phyloP scores from a whole-genome alignment of 2,329 filamentous ascomycete species.

The Talaromyces sp. region DNA sequence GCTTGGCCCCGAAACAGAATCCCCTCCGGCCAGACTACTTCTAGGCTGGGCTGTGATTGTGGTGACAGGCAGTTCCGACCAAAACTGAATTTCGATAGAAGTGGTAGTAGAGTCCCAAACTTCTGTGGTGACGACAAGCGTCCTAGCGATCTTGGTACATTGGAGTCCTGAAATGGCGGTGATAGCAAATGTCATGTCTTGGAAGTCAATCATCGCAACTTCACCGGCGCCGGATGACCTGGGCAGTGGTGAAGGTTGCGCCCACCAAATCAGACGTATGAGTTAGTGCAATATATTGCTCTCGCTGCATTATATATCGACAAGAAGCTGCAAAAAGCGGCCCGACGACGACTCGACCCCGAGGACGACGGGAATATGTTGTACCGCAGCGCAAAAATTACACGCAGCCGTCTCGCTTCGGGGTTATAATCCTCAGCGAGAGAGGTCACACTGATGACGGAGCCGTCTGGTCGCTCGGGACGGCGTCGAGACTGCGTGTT shows the following conservation, averaged over 20 bases:
- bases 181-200: slow-evolving; percentile 11
- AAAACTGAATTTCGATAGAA: neutral
- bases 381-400: neutral
- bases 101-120: slow-evolving; percentile 9
- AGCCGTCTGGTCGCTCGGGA: neutral
- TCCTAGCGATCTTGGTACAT: slow-evolving; percentile 21
- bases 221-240: slow-evolving; percentile 13
- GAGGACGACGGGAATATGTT: neutral
- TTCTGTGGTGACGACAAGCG: slow-evolving; percentile 13
- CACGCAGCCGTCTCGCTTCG: neutral
- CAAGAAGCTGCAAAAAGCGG: neutral
- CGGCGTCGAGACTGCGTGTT: slow-evolving; percentile 1
- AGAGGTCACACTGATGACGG: neutral
- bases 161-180: slow-evolving; percentile 18
- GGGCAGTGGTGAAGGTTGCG: slow-evolving; percentile 4
- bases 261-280: neutral
- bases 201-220: slow-evolving; percentile 14
- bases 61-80: neutral
- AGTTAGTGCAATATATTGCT: neutral
- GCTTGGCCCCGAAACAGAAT: neutral
- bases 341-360: neutral
- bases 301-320: neutral
- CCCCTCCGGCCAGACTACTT: neutral
- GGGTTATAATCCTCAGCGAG: neutral
- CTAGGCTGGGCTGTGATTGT: neutral